Conservation (phyloP, 2,329 filamentous ascomycete genomes). For the Pestalotiopsis sp. region DNA sequence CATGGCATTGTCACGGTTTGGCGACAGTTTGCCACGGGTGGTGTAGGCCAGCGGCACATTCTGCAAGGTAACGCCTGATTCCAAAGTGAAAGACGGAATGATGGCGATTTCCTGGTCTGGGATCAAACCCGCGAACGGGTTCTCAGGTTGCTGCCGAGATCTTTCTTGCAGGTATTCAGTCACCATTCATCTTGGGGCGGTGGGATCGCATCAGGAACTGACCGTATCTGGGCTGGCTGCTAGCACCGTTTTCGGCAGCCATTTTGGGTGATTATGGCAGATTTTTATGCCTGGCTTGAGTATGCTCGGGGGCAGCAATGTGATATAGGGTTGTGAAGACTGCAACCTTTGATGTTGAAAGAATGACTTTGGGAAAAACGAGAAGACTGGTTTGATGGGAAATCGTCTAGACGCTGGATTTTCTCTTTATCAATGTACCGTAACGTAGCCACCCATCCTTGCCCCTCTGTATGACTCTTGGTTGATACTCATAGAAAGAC, state of each 20-base stretch:
- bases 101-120: constrained; percentile 86
- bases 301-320: neutral
- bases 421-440: neutral
- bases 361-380: neutral
- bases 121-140: constrained; percentile 85
- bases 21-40: constrained; percentile 63
- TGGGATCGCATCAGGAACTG: constrained; percentile 26
- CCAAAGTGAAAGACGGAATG: constrained; percentile 87
- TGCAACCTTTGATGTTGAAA: neutral
- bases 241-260: constrained; percentile 22
- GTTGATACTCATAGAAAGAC: neutral
- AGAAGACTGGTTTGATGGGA: neutral
- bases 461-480: constrained; percentile 7
- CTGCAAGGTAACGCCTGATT: constrained; percentile 82
- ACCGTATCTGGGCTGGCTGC: constrained; percentile 33
- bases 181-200: constrained; percentile 40
- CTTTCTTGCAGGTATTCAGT: constrained; percentile 71
- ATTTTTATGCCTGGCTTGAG: neutral
- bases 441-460: neutral
- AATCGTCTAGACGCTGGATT: neutral
- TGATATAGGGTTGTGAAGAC: neutral
- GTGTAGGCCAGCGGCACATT: constrained; percentile 77
- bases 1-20: constrained; percentile 68
- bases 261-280: constrained; percentile 21
- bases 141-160: constrained; percentile 76